These are phyloP conservation scores for Trichocomaceae sp. DNA, from an alignment of 2,329 filamentous ascomycete genomes.

Conservation along the genomic window DNA sequence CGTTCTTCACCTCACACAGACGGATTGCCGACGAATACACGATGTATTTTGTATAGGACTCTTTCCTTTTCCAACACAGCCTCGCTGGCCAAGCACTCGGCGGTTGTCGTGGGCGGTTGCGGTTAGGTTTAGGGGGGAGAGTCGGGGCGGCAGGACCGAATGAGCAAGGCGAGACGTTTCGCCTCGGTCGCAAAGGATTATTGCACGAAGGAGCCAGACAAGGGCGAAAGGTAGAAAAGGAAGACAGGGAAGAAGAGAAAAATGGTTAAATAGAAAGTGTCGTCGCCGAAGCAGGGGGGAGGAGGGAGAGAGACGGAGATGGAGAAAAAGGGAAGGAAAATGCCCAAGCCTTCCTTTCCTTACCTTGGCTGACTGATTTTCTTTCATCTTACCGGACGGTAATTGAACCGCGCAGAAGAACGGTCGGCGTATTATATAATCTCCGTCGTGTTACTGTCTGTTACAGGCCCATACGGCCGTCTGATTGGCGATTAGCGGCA, in stretches of 20 bases:
- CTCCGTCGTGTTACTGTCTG: too few relatives aligned
- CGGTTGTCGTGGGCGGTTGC: constrained; percentile 1
- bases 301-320: neutral
- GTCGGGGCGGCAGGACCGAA: constrained; percentile 11
- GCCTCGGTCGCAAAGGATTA: constrained; percentile 3
- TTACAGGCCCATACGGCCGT: neutral
- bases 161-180: constrained; percentile 5
- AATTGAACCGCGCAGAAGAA: neutral
- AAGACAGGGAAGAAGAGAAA: neutral
- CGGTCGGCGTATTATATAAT: neutral
- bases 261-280: neutral
- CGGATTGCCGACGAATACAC: neutral
- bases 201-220: neutral
- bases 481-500: neutral
- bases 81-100: constrained; percentile 6
- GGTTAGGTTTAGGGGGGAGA: neutral
- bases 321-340: constrained; percentile 8
- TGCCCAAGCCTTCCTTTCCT: too few relatives aligned
- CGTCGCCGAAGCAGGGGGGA: neutral
- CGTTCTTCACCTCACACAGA: neutral
- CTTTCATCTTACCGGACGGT: neutral
- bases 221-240: neutral
- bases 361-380: constrained; percentile 2
- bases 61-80: constrained; percentile 4
- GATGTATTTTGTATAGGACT: neutral